Base-by-base conservation (phyloP, 2,329 filamentous ascomycete genomes). In the Curvularia eragrostidis region DNA sequence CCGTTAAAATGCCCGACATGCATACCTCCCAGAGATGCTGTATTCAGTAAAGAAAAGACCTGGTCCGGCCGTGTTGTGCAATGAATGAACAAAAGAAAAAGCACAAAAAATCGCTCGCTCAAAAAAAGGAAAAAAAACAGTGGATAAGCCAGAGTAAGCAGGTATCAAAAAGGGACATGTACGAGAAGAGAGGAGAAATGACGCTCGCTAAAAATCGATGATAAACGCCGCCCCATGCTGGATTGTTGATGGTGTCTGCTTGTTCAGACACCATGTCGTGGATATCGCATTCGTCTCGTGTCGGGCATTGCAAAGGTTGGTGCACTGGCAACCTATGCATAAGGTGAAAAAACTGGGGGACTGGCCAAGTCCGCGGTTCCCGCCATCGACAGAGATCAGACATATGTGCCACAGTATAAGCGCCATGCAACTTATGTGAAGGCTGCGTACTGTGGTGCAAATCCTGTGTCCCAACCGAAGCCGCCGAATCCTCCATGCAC, bases 381-480 rank as follows among this genome's bases (percentile, higher is more conserved):
- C 65, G 65, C 59, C 65, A 65, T 65, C 65, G 69, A 73, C 67
- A 65, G 67, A 67, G 65, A 58, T 58, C 52, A 57, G 55, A 51
- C 49, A 39, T 19, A 65, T 62, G 58, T 66, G 64, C 56, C 62
- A 69, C 69, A 68, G 64, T 60, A 10, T 51, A 56, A 48, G 51
- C 48, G 48, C 26, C 47, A 63, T 60, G 38, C 62, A 52, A 32
- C 60, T 91, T 90, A 97, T 83, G 96, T 96, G 66, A 89, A 93
- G 63, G 91, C 89, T 63, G 85, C 85, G 74, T 87, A 88, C 65
- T 85, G 83, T 70, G 85, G 79, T 67, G 91, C 85, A 77, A 93
- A 96, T 77, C 94, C 91, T 73, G 91, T 90, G 76, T 90, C 91
- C 91, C 92, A 97, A 68, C 90, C 91, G 76, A 96, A 96, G 64